Percentiles rank a stretch among this genome's conserved stretches.
Evolutionary conservation across 208 protist species (phyloP).

Genomic region (Crithidia sp.): DNA sequence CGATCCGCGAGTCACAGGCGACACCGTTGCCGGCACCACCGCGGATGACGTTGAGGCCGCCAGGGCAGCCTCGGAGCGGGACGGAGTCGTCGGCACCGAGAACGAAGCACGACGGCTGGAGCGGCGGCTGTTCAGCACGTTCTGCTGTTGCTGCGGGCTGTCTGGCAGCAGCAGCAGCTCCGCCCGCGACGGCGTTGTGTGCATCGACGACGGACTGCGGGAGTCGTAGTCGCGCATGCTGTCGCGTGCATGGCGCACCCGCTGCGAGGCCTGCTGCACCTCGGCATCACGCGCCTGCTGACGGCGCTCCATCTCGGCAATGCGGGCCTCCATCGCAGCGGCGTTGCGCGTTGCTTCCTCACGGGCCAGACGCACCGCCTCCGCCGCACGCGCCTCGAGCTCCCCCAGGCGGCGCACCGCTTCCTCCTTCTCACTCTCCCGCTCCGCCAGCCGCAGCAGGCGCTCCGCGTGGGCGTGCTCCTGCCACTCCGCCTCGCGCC

Average conservation of each 20-base stretch:
- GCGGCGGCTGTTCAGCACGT: background rate
- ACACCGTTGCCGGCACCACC: background rate
- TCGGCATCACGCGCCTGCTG: constrained; percentile 46
- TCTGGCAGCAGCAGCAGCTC: background rate
- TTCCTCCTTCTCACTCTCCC: constrained; percentile 37
- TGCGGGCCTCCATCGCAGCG: constrained; percentile 42
- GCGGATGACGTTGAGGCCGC: background rate
- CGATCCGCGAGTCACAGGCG: constrained; percentile 3
- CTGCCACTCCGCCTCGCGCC: constrained; percentile 42
- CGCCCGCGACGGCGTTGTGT: constrained; percentile 19
- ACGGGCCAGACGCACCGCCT: constrained; percentile 41
- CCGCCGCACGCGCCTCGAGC: constrained; percentile 46
- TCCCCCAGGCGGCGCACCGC: constrained; percentile 39
- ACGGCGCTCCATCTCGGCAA: constrained; percentile 50
- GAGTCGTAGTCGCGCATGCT: constrained; percentile 39
- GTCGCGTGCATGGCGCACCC: constrained; percentile 25
- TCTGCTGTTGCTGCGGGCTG: constrained; percentile 4
- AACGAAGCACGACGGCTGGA: background rate
- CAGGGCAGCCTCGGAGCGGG: background rate
- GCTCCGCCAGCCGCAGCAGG: constrained; percentile 38
- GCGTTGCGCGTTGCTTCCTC: constrained; percentile 47
- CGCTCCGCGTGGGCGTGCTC: constrained; percentile 32
- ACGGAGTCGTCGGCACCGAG: constrained; percentile 14
- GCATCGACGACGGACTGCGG: constrained; percentile 19
- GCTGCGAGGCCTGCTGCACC: constrained; percentile 45